A percentile compares a stretch with the other conserved stretches of the same genome.
These are phyloP conservation scores for Aschersonia sp. DNA, from an alignment of 2,329 filamentous ascomycete species.

Conservation along the genomic window DNA sequence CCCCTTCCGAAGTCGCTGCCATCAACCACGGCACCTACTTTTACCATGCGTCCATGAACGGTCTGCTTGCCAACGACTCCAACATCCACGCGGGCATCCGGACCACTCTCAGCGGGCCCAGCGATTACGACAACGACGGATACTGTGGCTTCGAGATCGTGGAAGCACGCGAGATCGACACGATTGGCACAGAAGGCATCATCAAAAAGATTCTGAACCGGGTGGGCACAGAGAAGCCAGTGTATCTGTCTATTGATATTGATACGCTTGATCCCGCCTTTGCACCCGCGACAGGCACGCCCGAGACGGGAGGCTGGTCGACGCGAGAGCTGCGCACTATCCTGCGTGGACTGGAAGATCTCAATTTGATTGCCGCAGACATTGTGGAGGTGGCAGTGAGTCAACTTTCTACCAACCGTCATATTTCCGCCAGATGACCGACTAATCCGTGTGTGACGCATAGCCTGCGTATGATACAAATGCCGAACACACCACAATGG, in stretches of 20 bases:
- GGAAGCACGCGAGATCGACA: slow-evolving; percentile 50
- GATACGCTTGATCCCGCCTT: slow-evolving; percentile 57
- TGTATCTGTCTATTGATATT: slow-evolving; percentile 65
- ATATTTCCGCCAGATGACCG: too few species aligned
- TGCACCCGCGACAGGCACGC: slow-evolving; percentile 53
- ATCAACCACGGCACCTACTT: slow-evolving; percentile 13
- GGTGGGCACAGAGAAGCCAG: slow-evolving; percentile 51
- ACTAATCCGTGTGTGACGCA: background rate
- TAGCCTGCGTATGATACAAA: slow-evolving; percentile 61
- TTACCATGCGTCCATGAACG: slow-evolving; percentile 10
- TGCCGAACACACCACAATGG: slow-evolving; percentile 64
- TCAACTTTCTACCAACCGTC: background rate
- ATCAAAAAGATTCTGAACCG: slow-evolving; percentile 50
- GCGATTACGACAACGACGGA: slow-evolving; percentile 8
- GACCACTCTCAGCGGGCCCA: slow-evolving; percentile 47
- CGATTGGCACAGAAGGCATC: slow-evolving; percentile 53
- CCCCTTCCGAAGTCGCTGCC: slow-evolving; percentile 54
- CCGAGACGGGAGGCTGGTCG: slow-evolving; percentile 77
- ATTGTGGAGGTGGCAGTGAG: slow-evolving; percentile 59
- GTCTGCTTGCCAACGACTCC: slow-evolving; percentile 26
- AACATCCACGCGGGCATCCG: slow-evolving; percentile 69
- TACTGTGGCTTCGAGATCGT: slow-evolving; percentile 11
- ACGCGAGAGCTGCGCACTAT: slow-evolving; percentile 70
- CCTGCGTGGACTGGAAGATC: slow-evolving; percentile 56
- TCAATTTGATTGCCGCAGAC: slow-evolving; percentile 75